Evolutionary conservation across 2,329 filamentous ascomycete genomes (phyloP), one percentile per base, ranked within the genome.

Genomic region (Exophiala oligosperma): DNA sequence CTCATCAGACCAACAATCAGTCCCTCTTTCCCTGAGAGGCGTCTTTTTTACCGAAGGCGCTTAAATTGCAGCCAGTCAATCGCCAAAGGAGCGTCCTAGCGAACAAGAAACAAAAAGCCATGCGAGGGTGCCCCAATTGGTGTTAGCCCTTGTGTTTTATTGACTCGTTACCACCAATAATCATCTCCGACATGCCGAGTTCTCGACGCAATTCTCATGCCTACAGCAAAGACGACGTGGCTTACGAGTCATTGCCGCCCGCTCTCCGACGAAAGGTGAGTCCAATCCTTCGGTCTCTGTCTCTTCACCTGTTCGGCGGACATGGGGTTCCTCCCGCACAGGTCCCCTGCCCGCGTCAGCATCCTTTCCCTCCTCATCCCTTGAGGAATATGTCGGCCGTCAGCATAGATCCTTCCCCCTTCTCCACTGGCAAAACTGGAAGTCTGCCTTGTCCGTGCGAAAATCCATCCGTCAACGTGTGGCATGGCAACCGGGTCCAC

Each of bases 201-300:
- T 55, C 57, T 49, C 52, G 55, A 49, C 56, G 54, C 35, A 46
- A 49, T 35, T 54, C 61, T 41, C 48, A 51, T 21, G 41, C 59
- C 32, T 9, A 35, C 40, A 43, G 21, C 32, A 56, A 57, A 46
- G 26, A 48, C 26, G 59, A 63, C 32, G 52, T 59, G 43, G 76
- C 77, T 51, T 83, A 82, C 59, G 79, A 83, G 63, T 76, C 77
- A 41, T 72, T 84, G 9, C 82, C 82, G 21, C 79, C 79, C 24
- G 80, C 81, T 14, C 76, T 85, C 53, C 76, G 80, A 67, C 76
- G 82, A 71, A 85, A 85, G 75, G 82, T 85, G 73, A 76, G 81
- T 75, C 38, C 38, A 50, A 35, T 56, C 51, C 52, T 41, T 44
- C 28, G 2, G n/a, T 43, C 40, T 17, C n/a, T 35, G 7, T 35